Percentiles rank a stretch among this genome's conserved stretches.
These are phyloP conservation scores for Gossypium bickii DNA, from an alignment of 345 rosid species.

Conservation along the genomic window DNA sequence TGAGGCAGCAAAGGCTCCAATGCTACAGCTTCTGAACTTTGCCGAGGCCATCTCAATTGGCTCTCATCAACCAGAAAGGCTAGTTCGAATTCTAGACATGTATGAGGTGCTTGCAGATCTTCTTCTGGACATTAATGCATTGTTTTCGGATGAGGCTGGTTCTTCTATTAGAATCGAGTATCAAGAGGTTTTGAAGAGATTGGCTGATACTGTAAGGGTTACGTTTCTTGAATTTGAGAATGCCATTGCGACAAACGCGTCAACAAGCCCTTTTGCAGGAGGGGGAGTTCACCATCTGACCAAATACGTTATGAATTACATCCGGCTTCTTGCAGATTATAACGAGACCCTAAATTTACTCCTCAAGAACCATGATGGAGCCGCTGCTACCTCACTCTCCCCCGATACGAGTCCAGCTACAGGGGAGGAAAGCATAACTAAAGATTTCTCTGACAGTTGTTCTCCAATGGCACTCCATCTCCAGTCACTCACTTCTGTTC, in stretches of 20 bases:
- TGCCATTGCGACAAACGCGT: conserved; percentile 56
- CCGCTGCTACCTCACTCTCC: conserved; percentile 27
- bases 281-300: conserved; percentile 82
- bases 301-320: conserved; percentile 75
- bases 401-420: conserved; percentile 31
- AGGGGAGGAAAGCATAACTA: conserved; percentile 35
- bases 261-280: conserved; percentile 53
- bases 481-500: conserved; percentile 50
- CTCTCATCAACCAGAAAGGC: conserved; percentile 67
- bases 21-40: conserved; percentile 74
- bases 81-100: conserved; percentile 75
- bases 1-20: conserved; percentile 67
- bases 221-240: conserved; percentile 70
- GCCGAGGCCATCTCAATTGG: conserved; percentile 83
- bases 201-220: conserved; percentile 55
- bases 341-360: conserved; percentile 57
- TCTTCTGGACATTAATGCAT: conserved; percentile 52
- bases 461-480: conserved; percentile 48
- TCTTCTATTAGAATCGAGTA: conserved; percentile 49
- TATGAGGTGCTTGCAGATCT: conserved; percentile 68
- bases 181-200: conserved; percentile 54
- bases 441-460: conserved; percentile 22
- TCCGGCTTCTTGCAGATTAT: conserved; percentile 61
- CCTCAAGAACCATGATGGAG: conserved; percentile 43
- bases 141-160: conserved; percentile 48